phyloP scores from a whole-genome alignment of 495 filamentous ascomycete species.

The Penicillium bovifimosum region DNA sequence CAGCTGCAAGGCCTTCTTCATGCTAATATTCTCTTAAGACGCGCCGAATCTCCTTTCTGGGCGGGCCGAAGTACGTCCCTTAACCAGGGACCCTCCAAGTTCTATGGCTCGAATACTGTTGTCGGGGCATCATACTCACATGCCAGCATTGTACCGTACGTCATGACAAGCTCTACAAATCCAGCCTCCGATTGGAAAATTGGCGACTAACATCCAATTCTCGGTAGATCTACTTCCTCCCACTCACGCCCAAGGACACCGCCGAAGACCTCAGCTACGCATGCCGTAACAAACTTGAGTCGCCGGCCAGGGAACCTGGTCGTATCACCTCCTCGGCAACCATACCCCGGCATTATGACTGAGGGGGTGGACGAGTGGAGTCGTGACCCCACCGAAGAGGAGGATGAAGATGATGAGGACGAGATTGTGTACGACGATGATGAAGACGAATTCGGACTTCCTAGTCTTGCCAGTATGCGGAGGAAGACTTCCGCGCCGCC shows the following conservation, averaged over 20 bases:
- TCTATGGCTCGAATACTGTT: constrained; percentile 68
- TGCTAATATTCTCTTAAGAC: constrained; percentile 41
- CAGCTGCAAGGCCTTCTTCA: constrained; percentile 1
- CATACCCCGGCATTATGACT: constrained; percentile 71
- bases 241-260: constrained; percentile 59
- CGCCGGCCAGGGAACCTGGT: constrained; percentile 46
- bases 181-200: not conserved
- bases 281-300: constrained; percentile 45
- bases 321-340: constrained; percentile 58
- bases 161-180: constrained; percentile 22
- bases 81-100: constrained; percentile 41
- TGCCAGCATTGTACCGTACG: constrained; percentile 85
- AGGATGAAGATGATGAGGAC: constrained; percentile 55
- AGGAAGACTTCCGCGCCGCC: constrained; percentile 51
- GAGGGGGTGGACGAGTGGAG: constrained; percentile 73
- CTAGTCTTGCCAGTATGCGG: constrained; percentile 83
- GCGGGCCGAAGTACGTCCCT: constrained; percentile 48
- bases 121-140: constrained; percentile 96
- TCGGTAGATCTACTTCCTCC: constrained; percentile 46
- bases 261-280: constrained; percentile 41
- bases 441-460: constrained; percentile 91
- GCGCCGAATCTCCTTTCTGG: constrained; percentile 88
- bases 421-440: constrained; percentile 77
- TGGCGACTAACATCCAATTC: constrained; percentile 19
- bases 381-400: constrained; percentile 48